A percentile compares a stretch with the other conserved stretches of the same genome.
Conservation (phyloP, 2,329 filamentous ascomycete genomes). For the Ophiostoma perfectum region DNA sequence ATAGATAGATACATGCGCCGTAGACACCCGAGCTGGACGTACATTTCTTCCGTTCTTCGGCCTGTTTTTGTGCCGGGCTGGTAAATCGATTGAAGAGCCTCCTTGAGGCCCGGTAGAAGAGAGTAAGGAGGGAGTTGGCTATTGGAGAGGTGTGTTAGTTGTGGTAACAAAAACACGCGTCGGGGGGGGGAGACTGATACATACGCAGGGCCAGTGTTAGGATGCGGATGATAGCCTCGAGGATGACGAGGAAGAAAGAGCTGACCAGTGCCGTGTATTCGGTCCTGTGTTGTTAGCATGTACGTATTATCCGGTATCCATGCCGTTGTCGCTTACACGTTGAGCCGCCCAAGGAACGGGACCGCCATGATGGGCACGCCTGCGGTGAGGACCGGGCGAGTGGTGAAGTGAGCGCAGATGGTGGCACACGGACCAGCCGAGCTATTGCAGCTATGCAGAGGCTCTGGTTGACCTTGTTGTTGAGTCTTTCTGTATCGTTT, state of each 20-base stretch:
- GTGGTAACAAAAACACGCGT: neutral
- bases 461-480: neutral
- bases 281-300: constrained; percentile 44
- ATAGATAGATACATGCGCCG: constrained; percentile 41
- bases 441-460: too few species aligned
- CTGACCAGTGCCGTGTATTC: constrained; percentile 84
- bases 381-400: too few species aligned
- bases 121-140: constrained; percentile 73
- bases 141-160: constrained; percentile 33
- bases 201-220: constrained; percentile 82
- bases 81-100: constrained; percentile 75
- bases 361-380: constrained; percentile 41
- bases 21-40: constrained; percentile 34
- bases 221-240: constrained; percentile 78
- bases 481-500: neutral
- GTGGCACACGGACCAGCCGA: too few species aligned
- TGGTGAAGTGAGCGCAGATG: too few species aligned
- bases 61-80: constrained; percentile 62
- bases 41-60: constrained; percentile 63
- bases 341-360: constrained; percentile 49
- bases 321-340: constrained; percentile 41
- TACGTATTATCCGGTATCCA: neutral
- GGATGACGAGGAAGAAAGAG: constrained; percentile 74
- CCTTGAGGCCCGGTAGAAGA: constrained; percentile 79
- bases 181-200: constrained; percentile 31